phyloP scores from a whole-genome alignment of 805 yeast species.

The Ogataea salicorniae region DNA sequence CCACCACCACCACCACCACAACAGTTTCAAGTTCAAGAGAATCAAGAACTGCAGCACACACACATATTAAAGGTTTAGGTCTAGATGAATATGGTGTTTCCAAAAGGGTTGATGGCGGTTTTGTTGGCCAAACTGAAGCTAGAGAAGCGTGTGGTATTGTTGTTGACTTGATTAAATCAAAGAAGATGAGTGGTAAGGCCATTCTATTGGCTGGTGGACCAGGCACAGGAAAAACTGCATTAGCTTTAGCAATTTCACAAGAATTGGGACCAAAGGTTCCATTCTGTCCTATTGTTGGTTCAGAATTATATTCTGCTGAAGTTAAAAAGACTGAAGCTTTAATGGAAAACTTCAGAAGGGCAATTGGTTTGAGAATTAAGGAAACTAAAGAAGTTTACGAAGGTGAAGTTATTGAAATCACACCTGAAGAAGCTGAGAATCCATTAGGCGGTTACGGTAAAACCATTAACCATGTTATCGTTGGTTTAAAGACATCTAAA shows the following conservation, averaged over 20 bases:
- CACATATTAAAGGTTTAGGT: conserved; percentile 96
- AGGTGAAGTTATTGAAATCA: conserved; percentile 97
- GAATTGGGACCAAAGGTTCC: conserved; percentile 77
- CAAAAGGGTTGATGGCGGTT: conserved; percentile 77
- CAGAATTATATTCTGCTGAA: conserved; percentile 89
- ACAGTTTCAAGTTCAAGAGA: conserved; percentile 20
- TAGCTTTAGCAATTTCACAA: conserved; percentile 89
- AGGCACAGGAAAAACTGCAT: conserved; percentile 97
- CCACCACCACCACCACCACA: conserved; percentile 4
- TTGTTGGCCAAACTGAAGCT: conserved; percentile 96
- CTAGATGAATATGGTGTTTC: conserved; percentile 88
- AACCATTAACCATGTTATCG: conserved; percentile 69
- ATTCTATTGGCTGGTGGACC: conserved; percentile 97
- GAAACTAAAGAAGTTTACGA: conserved; percentile 97
- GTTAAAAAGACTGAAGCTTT: conserved; percentile 93
- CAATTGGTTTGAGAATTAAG: conserved; percentile 91
- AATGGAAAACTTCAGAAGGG: conserved; percentile 93
- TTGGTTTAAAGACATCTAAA: conserved; percentile 95
- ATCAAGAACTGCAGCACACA: conserved; percentile 74
- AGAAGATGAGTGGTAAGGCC: conserved; percentile 95
- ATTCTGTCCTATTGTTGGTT: conserved; percentile 90
- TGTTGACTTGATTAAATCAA: conserved; percentile 87
- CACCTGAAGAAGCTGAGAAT: conserved; percentile 79
- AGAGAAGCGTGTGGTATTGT: conserved; percentile 95
- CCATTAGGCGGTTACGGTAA: conserved; percentile 88